Evolutionary conservation across 2,329 filamentous ascomycete genomes (phyloP).

Genomic region (Paradendryphiella salina): DNA sequence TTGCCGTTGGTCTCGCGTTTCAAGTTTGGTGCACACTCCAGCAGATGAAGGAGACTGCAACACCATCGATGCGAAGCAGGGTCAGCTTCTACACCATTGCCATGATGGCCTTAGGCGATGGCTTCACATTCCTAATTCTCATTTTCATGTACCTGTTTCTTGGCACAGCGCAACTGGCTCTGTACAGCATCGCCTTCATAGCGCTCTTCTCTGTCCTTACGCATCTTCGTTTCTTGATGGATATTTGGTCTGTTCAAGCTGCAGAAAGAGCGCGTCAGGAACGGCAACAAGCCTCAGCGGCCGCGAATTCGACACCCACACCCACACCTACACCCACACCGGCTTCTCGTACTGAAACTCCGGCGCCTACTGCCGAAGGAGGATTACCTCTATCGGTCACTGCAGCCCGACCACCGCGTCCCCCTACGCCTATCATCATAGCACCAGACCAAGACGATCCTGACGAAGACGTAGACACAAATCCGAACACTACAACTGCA

Average conservation of each 20-base stretch:
- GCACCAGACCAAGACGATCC: slow-evolving; percentile 62
- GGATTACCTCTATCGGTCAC: slow-evolving; percentile 57
- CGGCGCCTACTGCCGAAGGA: slow-evolving; percentile 30
- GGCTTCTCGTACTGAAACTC: slow-evolving; percentile 23
- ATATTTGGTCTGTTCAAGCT: slow-evolving; percentile 67
- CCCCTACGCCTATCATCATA: slow-evolving; percentile 61
- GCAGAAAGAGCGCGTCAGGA: slow-evolving; percentile 52
- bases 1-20: slow-evolving; percentile 54
- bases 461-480: slow-evolving; percentile 36
- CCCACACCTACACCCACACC: slow-evolving; percentile 26
- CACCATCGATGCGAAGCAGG: slow-evolving; percentile 65
- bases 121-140: slow-evolving; percentile 60
- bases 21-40: slow-evolving; percentile 62
- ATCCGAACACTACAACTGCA: slow-evolving; percentile 27
- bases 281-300: slow-evolving; percentile 48
- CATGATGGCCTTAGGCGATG: slow-evolving; percentile 64
- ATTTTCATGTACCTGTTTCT: slow-evolving; percentile 58
- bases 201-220: slow-evolving; percentile 64
- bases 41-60: slow-evolving; percentile 67
- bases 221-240: slow-evolving; percentile 67
- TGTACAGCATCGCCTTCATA: slow-evolving; percentile 61
- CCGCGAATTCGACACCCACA: slow-evolving; percentile 26
- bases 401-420: slow-evolving; percentile 47
- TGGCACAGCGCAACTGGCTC: slow-evolving; percentile 58
- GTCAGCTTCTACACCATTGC: slow-evolving; percentile 67